phyloP scores from a whole-genome alignment of 1,284 basidiomycete species.

The Irpex lacteus region DNA sequence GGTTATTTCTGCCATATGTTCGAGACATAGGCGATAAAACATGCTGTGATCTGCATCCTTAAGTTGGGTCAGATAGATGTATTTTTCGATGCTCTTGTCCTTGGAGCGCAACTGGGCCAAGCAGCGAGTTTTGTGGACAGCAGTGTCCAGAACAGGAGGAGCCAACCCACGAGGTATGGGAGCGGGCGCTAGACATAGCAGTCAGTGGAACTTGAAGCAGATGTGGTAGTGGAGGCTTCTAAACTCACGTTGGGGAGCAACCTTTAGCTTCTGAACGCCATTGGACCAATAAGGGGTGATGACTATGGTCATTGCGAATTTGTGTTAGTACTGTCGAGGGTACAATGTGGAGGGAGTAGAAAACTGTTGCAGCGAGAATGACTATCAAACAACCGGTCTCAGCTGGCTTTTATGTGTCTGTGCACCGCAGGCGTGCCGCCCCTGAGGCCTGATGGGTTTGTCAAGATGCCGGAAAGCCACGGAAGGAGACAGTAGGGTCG shows the following conservation, averaged over 20 bases:
- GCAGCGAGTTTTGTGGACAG: slow-evolving; percentile 58
- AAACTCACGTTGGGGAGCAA: slow-evolving; percentile 53
- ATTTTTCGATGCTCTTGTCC: slow-evolving; percentile 72
- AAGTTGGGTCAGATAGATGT: slow-evolving; percentile 77
- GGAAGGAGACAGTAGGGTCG: not conserved
- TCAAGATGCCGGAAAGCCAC: slow-evolving; percentile 1
- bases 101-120: slow-evolving; percentile 73
- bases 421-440: not conserved
- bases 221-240: slow-evolving; percentile 1
- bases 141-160: slow-evolving; percentile 58
- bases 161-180: slow-evolving; percentile 56
- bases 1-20: slow-evolving; percentile 74
- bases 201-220: slow-evolving; percentile 17
- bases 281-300: slow-evolving; percentile 69
- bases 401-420: not conserved
- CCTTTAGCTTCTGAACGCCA: slow-evolving; percentile 64
- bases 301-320: slow-evolving; percentile 52
- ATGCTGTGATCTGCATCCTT: slow-evolving; percentile 69
- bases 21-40: slow-evolving; percentile 72
- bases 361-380: not conserved
- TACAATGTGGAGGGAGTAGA: not conserved
- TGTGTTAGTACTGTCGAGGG: not conserved
- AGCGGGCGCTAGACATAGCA: slow-evolving; percentile 37
- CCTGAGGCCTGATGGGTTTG: not conserved
- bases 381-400: not conserved